Conservation (phyloP, 352 stramenopile genomes). For the Globisporangium lucens region DNA sequence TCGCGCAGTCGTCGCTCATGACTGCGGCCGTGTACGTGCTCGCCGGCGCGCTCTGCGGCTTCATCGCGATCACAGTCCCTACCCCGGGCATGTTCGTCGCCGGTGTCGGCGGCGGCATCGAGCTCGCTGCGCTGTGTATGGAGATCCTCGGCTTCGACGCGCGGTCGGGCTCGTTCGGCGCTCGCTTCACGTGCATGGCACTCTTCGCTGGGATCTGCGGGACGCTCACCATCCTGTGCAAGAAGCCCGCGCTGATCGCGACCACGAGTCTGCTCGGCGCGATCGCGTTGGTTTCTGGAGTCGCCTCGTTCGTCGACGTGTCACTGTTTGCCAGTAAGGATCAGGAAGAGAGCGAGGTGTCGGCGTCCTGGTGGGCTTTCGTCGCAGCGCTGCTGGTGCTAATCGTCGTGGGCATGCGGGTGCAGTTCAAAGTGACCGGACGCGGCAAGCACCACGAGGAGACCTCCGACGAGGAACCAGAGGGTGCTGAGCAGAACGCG, state of each 20-base stretch:
- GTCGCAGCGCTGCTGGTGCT: neutral
- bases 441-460: constrained; percentile 24
- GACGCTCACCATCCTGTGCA: neutral
- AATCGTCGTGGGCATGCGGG: neutral
- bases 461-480: constrained; percentile 25
- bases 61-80: neutral
- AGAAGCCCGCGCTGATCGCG: neutral
- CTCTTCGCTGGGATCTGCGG: neutral
- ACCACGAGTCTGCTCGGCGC: neutral
- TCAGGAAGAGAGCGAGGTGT: neutral
- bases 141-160: neutral
- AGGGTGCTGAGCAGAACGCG: constrained; percentile 25
- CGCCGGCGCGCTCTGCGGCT: neutral
- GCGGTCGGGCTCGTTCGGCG: neutral
- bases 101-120: neutral
- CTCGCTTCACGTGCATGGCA: neutral
- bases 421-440: constrained; percentile 26
- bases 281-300: neutral
- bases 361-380: neutral
- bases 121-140: neutral
- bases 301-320: neutral
- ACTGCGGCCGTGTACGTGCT: neutral
- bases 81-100: neutral
- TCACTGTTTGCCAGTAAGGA: neutral
- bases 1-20: neutral